Conservation (phyloP, 2,329 filamentous ascomycete genomes). For the Clonostachys byssicola region DNA sequence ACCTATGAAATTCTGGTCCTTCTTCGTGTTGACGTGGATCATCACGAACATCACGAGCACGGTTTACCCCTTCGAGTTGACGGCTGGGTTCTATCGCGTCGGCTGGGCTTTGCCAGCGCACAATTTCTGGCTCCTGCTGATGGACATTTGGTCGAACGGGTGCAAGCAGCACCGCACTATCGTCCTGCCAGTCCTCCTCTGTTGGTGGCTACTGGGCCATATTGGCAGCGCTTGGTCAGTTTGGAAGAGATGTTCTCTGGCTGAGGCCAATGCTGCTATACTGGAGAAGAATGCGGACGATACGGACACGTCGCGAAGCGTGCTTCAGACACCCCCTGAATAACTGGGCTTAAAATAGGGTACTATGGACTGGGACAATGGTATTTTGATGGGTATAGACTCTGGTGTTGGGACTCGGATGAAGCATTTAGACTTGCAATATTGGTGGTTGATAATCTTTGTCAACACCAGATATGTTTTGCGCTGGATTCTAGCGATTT, state of each 20-base stretch:
- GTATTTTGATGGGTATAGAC: no score
- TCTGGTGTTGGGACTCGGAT: no score
- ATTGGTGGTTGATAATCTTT: no score
- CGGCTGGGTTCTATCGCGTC: conserved; percentile 31
- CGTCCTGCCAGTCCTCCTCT: conserved; percentile 34
- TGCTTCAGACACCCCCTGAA: no score
- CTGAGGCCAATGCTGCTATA: no score
- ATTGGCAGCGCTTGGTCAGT: conserved; percentile 13
- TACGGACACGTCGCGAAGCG: no score
- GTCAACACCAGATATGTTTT: no score
- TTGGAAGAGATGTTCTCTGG: conserved; percentile 7
- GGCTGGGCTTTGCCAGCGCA: conserved; percentile 29
- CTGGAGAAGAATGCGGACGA: no score
- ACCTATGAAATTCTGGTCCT: conserved; percentile 29
- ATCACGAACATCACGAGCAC: conserved; percentile 30
- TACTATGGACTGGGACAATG: no score
- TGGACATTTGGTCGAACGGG: conserved; percentile 33
- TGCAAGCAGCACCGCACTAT: conserved; percentile 30
- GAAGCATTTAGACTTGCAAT: no score
- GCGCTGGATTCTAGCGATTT: no score
- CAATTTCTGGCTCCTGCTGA: conserved; percentile 23
- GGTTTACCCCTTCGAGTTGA: conserved; percentile 29
- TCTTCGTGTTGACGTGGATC: conserved; percentile 36
- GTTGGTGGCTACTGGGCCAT: conserved; percentile 25
- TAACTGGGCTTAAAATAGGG: no score